These are phyloP conservation scores for Aspergillus unguis DNA, from an alignment of 2,329 filamentous ascomycete species.

Conservation along the genomic window DNA sequence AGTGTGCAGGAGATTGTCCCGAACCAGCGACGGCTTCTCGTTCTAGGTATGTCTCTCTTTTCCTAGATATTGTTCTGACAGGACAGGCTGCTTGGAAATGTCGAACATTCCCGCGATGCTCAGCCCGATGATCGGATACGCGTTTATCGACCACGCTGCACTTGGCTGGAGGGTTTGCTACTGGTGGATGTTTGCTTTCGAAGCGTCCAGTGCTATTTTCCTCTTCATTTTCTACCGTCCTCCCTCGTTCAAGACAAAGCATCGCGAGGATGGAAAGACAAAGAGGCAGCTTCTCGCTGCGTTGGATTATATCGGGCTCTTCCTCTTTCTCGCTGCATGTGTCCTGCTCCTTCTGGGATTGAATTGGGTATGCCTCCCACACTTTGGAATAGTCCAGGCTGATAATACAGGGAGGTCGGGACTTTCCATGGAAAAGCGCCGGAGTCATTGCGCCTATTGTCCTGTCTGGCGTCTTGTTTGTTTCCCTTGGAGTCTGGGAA, in stretches of 20 bases:
- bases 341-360: background rate
- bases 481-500: background rate
- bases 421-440: background rate
- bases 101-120: background rate
- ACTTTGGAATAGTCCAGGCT: background rate
- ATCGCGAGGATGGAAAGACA: background rate
- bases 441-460: background rate
- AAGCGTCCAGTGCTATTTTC: background rate
- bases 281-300: background rate
- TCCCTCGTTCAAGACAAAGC: background rate
- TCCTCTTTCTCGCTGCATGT: background rate
- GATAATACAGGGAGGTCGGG: background rate
- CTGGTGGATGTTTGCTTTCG: conserved; percentile 3
- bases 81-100: background rate
- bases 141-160: background rate
- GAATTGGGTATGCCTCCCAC: background rate
- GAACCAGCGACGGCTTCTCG: background rate
- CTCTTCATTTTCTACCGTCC: background rate
- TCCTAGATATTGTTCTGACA: background rate
- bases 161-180: conserved; percentile 1
- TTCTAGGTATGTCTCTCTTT: background rate
- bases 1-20: conserved; percentile 1
- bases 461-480: background rate
- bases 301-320: background rate
- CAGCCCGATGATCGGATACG: conserved; percentile 1